Conservation (phyloP, 495 filamentous ascomycete species). For the Sordaria brevicollis region DNA sequence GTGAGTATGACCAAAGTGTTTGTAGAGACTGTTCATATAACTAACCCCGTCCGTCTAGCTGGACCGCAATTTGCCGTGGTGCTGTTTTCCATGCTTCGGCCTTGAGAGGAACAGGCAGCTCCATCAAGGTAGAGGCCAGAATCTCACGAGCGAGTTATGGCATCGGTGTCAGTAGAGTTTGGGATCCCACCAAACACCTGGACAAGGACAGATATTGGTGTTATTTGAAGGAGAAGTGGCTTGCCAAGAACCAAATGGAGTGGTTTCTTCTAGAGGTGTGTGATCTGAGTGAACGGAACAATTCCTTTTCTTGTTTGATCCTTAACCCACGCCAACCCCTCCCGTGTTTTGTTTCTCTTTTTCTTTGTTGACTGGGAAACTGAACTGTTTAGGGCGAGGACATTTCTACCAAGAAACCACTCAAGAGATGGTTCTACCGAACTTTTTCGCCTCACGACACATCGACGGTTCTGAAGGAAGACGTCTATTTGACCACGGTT, state of each 20-base stretch:
- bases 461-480: neutral
- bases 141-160: conserved; percentile 1
- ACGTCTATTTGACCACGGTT: neutral
- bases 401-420: neutral
- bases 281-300: no score
- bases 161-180: accelerated
- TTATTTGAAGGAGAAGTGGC: neutral
- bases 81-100: neutral
- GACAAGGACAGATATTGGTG: neutral
- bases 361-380: neutral
- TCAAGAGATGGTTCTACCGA: neutral
- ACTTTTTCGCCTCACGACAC: neutral
- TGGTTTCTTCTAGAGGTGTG: neutral
- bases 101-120: neutral
- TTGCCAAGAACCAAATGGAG: neutral
- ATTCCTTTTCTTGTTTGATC: no score
- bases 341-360: no score
- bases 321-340: no score
- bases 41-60: neutral
- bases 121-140: neutral
- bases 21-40: neutral
- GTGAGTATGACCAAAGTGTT: neutral
- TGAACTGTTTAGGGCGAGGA: neutral
- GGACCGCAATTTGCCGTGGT: neutral
- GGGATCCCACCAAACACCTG: neutral